These are phyloP conservation scores for Hyphochytrium catenoides DNA, from an alignment of 352 stramenopile species.

Conservation along the genomic window DNA sequence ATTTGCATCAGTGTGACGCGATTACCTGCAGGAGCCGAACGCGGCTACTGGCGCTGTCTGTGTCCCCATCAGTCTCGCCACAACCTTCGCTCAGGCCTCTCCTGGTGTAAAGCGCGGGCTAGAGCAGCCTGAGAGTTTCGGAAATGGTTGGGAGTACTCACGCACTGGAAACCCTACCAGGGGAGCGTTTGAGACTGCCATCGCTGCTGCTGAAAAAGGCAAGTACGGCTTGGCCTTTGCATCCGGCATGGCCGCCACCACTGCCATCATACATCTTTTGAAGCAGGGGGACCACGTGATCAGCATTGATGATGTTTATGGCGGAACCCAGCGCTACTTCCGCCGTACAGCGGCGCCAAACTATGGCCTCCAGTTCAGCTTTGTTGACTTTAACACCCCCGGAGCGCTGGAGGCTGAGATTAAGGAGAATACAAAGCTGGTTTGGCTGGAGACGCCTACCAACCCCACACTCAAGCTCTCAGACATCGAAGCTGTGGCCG, in stretches of 20 bases:
- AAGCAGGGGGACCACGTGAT: conserved; percentile 73
- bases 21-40: conserved; percentile 12
- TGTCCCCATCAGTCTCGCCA: conserved; percentile 17
- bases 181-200: conserved; percentile 68
- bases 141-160: no score
- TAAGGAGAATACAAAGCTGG: conserved; percentile 57
- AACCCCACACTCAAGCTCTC: conserved; percentile 87
- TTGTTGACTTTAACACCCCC: conserved; percentile 35
- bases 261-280: conserved; percentile 66
- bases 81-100: conserved; percentile 26
- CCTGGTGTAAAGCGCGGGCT: conserved; percentile 12
- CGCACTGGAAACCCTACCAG: conserved; percentile 77
- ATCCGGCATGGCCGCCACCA: conserved; percentile 85
- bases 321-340: conserved; percentile 79
- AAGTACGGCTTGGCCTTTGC: conserved; percentile 67
- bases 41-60: conserved; percentile 9
- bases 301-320: conserved; percentile 83
- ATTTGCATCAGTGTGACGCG: no score
- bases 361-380: conserved; percentile 34
- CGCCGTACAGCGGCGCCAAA: conserved; percentile 59
- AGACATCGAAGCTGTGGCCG: conserved; percentile 62
- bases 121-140: conserved; percentile 1
- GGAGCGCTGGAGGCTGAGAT: conserved; percentile 31
- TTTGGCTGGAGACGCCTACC: conserved; percentile 91
- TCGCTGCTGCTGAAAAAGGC: conserved; percentile 48